Evolutionary conservation across 1,139 yeast species (phyloP).

Genomic region (Magnusiomyces tetraspermus): DNA sequence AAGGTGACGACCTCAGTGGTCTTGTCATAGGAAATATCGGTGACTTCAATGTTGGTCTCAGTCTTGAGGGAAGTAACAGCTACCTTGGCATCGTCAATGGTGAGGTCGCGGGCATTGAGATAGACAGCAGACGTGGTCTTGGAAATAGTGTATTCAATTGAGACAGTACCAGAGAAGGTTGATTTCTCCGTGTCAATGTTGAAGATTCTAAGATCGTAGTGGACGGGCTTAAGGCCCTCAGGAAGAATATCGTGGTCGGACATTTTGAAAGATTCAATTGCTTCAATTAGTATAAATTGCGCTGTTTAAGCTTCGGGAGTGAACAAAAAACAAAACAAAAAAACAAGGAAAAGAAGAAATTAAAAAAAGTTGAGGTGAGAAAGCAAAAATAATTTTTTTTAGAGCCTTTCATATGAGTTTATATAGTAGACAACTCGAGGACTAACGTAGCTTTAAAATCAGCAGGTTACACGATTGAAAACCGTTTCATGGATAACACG

Average conservation of each 20-base stretch:
- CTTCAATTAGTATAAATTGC: not conserved
- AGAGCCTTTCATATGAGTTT: too few species aligned
- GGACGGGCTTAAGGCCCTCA: conserved; percentile 44
- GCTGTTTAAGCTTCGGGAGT: not conserved
- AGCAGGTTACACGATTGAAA: too few species aligned
- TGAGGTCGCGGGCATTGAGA: conserved; percentile 27
- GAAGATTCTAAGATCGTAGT: conserved; percentile 34
- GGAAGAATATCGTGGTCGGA: conserved; percentile 44
- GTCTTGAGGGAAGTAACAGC: conserved; percentile 20
- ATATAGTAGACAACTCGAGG: not conserved
- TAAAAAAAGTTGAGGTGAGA: not conserved
- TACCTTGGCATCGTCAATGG: conserved; percentile 17
- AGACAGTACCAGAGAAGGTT: conserved; percentile 44
- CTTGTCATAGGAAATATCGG: conserved; percentile 20
- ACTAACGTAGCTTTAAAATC: too few species aligned
- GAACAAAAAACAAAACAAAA: conserved; percentile 1
- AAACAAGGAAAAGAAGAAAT: not conserved
- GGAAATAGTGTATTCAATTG: conserved; percentile 40
- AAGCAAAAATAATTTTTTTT: too few species aligned
- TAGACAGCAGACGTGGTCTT: conserved; percentile 27
- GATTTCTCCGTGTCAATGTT: conserved; percentile 40
- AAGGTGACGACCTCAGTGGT: conserved; percentile 31
- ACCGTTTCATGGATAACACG: too few species aligned
- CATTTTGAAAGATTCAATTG: not conserved
- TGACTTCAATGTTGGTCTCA: conserved; percentile 19